Evolutionary conservation across 345 rosid genomes (phyloP).

Genomic region (Excoecaria cochinchinensis): DNA sequence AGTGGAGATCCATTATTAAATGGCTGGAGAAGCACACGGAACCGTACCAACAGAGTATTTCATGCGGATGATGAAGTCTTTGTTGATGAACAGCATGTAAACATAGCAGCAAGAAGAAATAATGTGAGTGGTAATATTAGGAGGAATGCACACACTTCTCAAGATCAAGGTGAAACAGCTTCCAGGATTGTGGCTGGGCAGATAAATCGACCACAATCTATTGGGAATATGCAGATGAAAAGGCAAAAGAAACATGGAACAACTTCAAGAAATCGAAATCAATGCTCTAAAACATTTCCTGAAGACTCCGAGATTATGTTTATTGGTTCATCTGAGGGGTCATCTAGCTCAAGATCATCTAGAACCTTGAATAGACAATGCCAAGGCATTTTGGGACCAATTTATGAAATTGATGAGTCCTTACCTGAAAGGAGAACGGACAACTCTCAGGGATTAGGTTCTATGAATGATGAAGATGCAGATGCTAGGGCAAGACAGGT

Average conservation of each 20-base stretch:
- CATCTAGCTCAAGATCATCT: conserved; percentile 56
- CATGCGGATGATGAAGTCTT: conserved; percentile 17
- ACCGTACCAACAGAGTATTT: conserved; percentile 23
- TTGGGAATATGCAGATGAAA: conserved; percentile 9
- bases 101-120: conserved; percentile 23
- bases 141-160: conserved; percentile 13
- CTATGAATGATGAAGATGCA: conserved; percentile 36
- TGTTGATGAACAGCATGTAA: conserved; percentile 26
- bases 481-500: conserved; percentile 70
- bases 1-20: conserved; percentile 29
- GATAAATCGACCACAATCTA: conserved; percentile 16
- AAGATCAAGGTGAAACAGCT: conserved; percentile 20
- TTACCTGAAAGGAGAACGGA: conserved; percentile 39
- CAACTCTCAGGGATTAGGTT: conserved; percentile 23
- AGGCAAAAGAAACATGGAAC: conserved; percentile 23
- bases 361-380: conserved; percentile 36
- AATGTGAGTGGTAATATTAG: conserved; percentile 27
- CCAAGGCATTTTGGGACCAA: conserved; percentile 31
- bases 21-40: conserved; percentile 64
- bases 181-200: conserved; percentile 30
- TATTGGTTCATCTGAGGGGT: conserved; percentile 56
- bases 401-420: conserved; percentile 45
- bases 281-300: conserved; percentile 33
- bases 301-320: conserved; percentile 46
- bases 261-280: conserved; percentile 40